Conservation (phyloP, 2,329 filamentous ascomycete genomes). For the Aspergillus flavus region DNA sequence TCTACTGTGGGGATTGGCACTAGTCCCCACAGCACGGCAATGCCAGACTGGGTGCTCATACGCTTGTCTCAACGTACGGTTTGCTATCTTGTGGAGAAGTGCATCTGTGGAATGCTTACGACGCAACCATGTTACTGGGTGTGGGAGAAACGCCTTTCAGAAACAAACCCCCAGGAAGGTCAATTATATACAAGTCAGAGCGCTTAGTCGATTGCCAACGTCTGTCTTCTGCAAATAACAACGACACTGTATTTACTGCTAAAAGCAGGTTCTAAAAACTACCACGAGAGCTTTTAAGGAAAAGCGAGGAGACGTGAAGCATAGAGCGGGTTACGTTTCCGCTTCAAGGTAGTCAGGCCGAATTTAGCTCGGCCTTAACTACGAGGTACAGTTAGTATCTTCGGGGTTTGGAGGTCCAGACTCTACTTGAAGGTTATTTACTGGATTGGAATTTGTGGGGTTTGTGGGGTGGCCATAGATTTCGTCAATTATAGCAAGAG, state of each 20-base stretch:
- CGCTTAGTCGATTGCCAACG: neutral
- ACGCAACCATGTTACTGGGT: neutral
- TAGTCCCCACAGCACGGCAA: neutral
- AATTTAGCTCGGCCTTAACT: neutral
- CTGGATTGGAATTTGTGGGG: neutral
- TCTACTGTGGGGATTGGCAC: neutral
- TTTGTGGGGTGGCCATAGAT: neutral
- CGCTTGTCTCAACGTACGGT: neutral
- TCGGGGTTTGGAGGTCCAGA: neutral
- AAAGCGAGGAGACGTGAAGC: neutral
- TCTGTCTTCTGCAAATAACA: neutral
- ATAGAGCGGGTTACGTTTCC: neutral
- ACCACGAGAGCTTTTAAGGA: neutral
- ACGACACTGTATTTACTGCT: neutral
- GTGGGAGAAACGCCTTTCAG: neutral
- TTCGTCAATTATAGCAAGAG: neutral
- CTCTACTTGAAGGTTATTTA: no score
- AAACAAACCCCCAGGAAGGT: neutral
- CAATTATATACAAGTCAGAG: neutral
- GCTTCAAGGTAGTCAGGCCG: neutral
- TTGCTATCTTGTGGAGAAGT: neutral
- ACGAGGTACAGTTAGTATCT: neutral
- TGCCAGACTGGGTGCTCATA: neutral
- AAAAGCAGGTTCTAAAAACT: neutral
- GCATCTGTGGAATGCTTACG: neutral